Base-by-base conservation (phyloP, 345 rosid species). In the Nephelium lappaceum region DNA sequence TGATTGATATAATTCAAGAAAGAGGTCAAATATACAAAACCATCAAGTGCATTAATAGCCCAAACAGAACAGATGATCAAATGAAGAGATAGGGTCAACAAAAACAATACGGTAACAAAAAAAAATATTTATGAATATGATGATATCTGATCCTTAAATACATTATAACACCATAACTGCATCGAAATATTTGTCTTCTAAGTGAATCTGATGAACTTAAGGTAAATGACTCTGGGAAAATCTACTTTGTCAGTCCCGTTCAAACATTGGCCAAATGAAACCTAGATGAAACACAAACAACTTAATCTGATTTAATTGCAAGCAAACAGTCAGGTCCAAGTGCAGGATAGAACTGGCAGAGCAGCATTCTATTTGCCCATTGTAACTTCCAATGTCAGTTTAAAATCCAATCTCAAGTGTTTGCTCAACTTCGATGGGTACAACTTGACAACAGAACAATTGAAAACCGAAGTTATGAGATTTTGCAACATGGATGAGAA, bases 201-300 rank as follows among this genome's bases (percentile, higher is more conserved):
- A n/a, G n/a, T n/a, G n/a, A n/a, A n/a, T 92, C 83, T 18, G 11
- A 24, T 11, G 43, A 71, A 49, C 45, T 19, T 51, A 71, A 23
- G 42, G 24, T 25, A 47, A 71, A 39, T 6, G 8, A 73, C 62
- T 51, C 38, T 11, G 19, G 60, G n/a, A 74, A 18, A 27, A 19
- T 43, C 63, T 21, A 58, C 18, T 19, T 19, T 41, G 67, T 73
- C 67, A 31, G 24, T 39, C 43, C 2, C n/a, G 15, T 39, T 31
- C 42, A 36, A 55, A 10, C 6, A n/a, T 24, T 55, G 19, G 9
- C 65, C 21, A 58, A 14, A 41, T 12, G 24, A 23, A 71, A 47
- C n/a, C 61, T 25, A 24, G 41, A 51, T 27, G 3, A 14, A 71
- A 72, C 45, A 43, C n/a, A n/a, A n/a, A 53, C 18, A 18, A 53